A percentile compares a stretch with the other conserved stretches of the same genome.
Evolutionary conservation across 2,329 filamentous ascomycete species (phyloP).

Genomic region (Penicillium sclerotiorum): DNA sequence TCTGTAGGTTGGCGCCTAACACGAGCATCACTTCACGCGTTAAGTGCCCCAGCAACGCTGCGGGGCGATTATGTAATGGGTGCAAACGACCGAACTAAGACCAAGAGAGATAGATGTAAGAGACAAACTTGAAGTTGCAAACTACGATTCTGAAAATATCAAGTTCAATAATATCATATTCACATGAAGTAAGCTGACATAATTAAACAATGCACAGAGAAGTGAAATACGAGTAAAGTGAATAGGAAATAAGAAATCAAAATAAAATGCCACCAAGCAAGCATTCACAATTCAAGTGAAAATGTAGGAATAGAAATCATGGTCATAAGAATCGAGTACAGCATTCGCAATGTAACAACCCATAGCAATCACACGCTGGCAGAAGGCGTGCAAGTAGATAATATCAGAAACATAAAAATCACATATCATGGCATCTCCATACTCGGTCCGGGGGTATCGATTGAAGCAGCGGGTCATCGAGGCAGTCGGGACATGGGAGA

Average conservation of each 20-base stretch:
- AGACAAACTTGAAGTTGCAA: background rate
- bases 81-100: background rate
- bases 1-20: slow-evolving; percentile 14
- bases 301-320: background rate
- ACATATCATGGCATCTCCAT: slow-evolving; percentile 26
- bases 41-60: slow-evolving; percentile 19
- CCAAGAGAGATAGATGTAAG: too few species aligned
- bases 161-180: slow-evolving; percentile 20
- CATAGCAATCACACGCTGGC: slow-evolving; percentile 12
- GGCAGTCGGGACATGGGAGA: background rate
- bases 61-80: slow-evolving; percentile 12
- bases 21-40: slow-evolving; percentile 23
- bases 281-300: background rate
- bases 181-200: slow-evolving; percentile 23
- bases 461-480: slow-evolving; percentile 8
- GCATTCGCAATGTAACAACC: slow-evolving; percentile 2
- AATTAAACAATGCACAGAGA: slow-evolving; percentile 16
- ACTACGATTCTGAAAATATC: too few species aligned
- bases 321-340: slow-evolving; percentile 3
- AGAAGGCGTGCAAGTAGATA: slow-evolving; percentile 3
- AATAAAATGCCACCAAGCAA: slow-evolving; percentile 5
- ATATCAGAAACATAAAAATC: slow-evolving; percentile 5
- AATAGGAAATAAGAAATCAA: slow-evolving; percentile 5
- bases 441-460: slow-evolving; percentile 21
- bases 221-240: slow-evolving; percentile 1